A percentile compares a stretch with the other conserved stretches of the same genome.
phyloP scores from a whole-genome alignment of 2,329 filamentous ascomycete species.

The Xylaria sp. region DNA sequence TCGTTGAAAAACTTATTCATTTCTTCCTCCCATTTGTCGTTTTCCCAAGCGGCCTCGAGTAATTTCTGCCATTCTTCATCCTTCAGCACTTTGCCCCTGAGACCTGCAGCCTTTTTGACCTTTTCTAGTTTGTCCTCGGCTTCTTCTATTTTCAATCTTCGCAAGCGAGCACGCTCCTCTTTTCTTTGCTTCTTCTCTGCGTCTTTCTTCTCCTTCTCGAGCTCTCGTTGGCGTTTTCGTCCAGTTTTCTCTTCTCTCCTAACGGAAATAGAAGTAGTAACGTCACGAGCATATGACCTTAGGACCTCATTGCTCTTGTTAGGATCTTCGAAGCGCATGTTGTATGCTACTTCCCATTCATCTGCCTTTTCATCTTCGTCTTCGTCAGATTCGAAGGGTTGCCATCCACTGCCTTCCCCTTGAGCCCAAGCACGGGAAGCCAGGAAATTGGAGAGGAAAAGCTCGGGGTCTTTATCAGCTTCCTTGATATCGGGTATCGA shows the following conservation, averaged over 20 bases:
- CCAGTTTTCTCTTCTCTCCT: slow-evolving; percentile 82
- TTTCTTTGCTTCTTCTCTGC: slow-evolving; percentile 79
- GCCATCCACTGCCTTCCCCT: slow-evolving; percentile 71
- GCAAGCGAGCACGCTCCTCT: slow-evolving; percentile 83
- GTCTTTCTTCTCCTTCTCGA: slow-evolving; percentile 80
- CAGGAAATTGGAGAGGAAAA: slow-evolving; percentile 95
- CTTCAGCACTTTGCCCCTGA: slow-evolving; percentile 71
- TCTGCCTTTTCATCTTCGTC: slow-evolving; percentile 78
- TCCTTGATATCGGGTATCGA: slow-evolving; percentile 73
- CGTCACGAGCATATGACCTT: slow-evolving; percentile 88
- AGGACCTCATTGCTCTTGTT: slow-evolving; percentile 87
- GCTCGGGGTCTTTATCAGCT: slow-evolving; percentile 90
- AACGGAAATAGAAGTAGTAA: slow-evolving; percentile 83
- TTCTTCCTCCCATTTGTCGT: slow-evolving; percentile 88
- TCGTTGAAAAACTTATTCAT: slow-evolving; percentile 92
- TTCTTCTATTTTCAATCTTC: slow-evolving; percentile 90
- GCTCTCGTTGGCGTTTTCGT: slow-evolving; percentile 81
- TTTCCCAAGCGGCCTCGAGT: slow-evolving; percentile 87
- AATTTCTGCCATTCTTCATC: slow-evolving; percentile 87
- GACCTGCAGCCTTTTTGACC: slow-evolving; percentile 88
- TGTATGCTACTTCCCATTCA: slow-evolving; percentile 91
- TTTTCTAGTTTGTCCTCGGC: slow-evolving; percentile 85
- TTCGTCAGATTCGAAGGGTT: slow-evolving; percentile 93
- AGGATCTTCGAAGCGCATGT: slow-evolving; percentile 94
- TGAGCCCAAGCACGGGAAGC: slow-evolving; percentile 90